phyloP scores from a whole-genome alignment of 140 eudicot genomes.

The Artemisia princeps region DNA sequence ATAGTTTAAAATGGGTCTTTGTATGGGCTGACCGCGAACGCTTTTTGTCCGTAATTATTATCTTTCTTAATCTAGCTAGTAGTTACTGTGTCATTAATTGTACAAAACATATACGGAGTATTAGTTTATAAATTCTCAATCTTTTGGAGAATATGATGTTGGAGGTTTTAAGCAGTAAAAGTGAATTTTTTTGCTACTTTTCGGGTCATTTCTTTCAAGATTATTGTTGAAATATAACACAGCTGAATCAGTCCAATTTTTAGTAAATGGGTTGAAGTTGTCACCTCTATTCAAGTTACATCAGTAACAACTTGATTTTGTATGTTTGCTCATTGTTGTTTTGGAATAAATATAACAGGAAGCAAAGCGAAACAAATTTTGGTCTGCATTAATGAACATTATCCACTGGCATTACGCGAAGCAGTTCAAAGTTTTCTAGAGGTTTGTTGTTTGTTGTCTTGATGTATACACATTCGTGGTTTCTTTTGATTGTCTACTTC shows the following conservation, averaged over 20 bases:
- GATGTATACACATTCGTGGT: not conserved
- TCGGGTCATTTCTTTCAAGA: too few relatives aligned
- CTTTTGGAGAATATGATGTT: too few relatives aligned
- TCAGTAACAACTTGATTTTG: slow-evolving; percentile 6
- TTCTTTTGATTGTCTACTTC: too few relatives aligned
- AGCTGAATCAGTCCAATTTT: not conserved
- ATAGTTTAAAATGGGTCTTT: not conserved
- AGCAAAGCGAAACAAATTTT: slow-evolving; percentile 49
- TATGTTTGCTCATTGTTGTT: slow-evolving; percentile 21
- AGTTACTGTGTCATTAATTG: too few relatives aligned
- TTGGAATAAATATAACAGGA: slow-evolving; percentile 27
- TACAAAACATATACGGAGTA: not conserved
- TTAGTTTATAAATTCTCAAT: too few relatives aligned
- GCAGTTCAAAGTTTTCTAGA: slow-evolving; percentile 48
- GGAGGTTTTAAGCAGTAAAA: too few relatives aligned
- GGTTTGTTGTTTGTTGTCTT: slow-evolving; percentile 43
- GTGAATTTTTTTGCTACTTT: not conserved
- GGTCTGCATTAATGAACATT: slow-evolving; percentile 42
- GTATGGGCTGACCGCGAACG: not conserved
- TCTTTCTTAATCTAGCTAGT: not conserved
- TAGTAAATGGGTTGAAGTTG: slow-evolving; percentile 3
- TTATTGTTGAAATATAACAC: too few relatives aligned
- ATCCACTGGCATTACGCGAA: slow-evolving; percentile 53
- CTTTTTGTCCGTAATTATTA: not conserved
- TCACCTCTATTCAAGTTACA: not conserved